Conservation (phyloP, 257 asterid genomes). For the Nicotiana attenuata region DNA sequence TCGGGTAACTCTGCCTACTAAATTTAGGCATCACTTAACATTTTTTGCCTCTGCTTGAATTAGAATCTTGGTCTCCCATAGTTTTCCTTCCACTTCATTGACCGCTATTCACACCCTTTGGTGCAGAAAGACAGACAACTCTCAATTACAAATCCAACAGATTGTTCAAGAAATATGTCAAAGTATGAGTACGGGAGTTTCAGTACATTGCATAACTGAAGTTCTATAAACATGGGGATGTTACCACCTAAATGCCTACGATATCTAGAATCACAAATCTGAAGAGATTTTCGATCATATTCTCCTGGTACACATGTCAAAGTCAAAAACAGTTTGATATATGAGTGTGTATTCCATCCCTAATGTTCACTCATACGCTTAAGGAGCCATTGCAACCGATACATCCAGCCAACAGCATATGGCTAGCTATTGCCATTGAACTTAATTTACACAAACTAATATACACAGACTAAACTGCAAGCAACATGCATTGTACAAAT, state of each 20-base stretch:
- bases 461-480: neutral
- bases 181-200: neutral
- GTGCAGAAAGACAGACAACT: neutral
- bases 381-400: neutral
- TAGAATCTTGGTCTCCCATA: neutral
- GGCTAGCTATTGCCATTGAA: neutral
- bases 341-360: neutral
- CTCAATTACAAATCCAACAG: neutral
- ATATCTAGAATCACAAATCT: neutral
- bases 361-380: neutral
- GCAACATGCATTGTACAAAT: neutral
- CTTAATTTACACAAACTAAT: neutral
- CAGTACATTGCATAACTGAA: neutral
- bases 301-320: neutral
- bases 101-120: neutral
- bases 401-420: neutral
- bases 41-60: neutral
- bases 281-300: neutral
- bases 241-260: neutral
- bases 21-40: neutral
- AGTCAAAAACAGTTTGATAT: neutral
- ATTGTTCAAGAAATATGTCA: neutral
- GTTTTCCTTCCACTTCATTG: neutral
- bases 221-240: neutral
- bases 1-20: neutral